Evolutionary conservation across 1,139 yeast species (phyloP).

Genomic region (Petasospora fabianii): DNA sequence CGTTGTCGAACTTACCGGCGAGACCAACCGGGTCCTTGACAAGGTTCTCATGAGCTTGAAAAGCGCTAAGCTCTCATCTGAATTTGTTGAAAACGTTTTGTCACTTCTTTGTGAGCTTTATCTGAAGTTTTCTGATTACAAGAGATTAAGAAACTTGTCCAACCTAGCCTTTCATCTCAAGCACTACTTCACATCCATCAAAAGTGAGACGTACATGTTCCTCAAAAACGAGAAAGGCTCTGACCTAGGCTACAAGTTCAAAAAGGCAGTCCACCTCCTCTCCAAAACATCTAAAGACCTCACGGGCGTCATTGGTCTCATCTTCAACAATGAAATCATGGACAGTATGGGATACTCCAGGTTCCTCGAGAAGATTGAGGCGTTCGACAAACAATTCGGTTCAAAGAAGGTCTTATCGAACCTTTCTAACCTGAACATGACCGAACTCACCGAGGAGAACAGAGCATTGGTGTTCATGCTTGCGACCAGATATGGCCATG

Average conservation of each 20-base stretch:
- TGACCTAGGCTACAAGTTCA: slow-evolving; percentile 15
- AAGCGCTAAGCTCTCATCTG: slow-evolving; percentile 4
- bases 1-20: not conserved
- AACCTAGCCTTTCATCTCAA: slow-evolving; percentile 25
- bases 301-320: slow-evolving; percentile 1
- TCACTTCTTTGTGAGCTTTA: slow-evolving; percentile 9
- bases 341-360: slow-evolving; percentile 6
- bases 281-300: slow-evolving; percentile 15
- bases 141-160: slow-evolving; percentile 30
- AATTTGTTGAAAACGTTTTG: slow-evolving; percentile 10
- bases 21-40: slow-evolving; percentile 13
- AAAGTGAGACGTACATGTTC: slow-evolving; percentile 12
- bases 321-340: slow-evolving; percentile 17
- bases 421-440: slow-evolving; percentile 1
- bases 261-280: slow-evolving; percentile 23
- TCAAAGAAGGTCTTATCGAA: slow-evolving; percentile 9
- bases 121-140: slow-evolving; percentile 19
- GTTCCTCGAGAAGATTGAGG: slow-evolving; percentile 19
- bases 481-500: slow-evolving; percentile 18
- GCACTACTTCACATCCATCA: slow-evolving; percentile 10
- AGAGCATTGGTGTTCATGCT: slow-evolving; percentile 20
- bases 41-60: slow-evolving; percentile 11
- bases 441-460: slow-evolving; percentile 16
- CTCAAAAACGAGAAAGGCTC: slow-evolving; percentile 7
- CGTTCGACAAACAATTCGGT: slow-evolving; percentile 12